Conservation (phyloP, 805 yeast genomes). For the Suhomyces xylopsoci region DNA sequence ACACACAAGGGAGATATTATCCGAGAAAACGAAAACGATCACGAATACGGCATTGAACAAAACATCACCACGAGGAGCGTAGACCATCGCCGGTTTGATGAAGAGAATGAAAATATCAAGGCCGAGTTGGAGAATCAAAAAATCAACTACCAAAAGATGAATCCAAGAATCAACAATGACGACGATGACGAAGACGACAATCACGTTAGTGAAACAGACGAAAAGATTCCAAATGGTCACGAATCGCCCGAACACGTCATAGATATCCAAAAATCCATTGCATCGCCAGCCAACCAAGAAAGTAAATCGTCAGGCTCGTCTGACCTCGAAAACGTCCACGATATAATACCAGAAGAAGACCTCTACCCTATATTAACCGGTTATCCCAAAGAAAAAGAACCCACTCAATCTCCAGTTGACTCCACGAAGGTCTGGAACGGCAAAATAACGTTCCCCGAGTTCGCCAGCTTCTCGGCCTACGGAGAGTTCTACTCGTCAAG, state of each 20-base stretch:
- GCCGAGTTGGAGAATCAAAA: neutral
- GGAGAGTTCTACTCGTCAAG: conserved; percentile 37
- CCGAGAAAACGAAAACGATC: conserved; percentile 46
- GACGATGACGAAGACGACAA: conserved; percentile 23
- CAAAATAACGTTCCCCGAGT: conserved; percentile 46
- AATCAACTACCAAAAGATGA: conserved; percentile 15
- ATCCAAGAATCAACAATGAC: conserved; percentile 22
- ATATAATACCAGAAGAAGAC: conserved; percentile 2
- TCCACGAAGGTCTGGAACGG: conserved; percentile 42
- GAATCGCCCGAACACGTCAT: neutral
- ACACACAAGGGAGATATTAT: conserved; percentile 89
- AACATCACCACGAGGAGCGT: conserved; percentile 29
- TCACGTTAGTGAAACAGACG: conserved; percentile 1
- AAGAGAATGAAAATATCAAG: neutral
- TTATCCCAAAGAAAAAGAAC: neutral
- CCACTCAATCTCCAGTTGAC: neutral
- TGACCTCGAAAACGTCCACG: conserved; percentile 7
- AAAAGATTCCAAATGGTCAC: conserved; percentile 3
- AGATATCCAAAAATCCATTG: conserved; percentile 1
- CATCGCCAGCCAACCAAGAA: neutral
- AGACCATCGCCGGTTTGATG: conserved; percentile 35
- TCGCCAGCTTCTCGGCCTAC: conserved; percentile 40
- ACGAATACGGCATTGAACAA: conserved; percentile 22
- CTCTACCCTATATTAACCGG: conserved; percentile 3
- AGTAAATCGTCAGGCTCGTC: conserved; percentile 5